Evolutionary conservation across 1,284 basidiomycete species (phyloP).

Genomic region (Xerocomus nothofagi): DNA sequence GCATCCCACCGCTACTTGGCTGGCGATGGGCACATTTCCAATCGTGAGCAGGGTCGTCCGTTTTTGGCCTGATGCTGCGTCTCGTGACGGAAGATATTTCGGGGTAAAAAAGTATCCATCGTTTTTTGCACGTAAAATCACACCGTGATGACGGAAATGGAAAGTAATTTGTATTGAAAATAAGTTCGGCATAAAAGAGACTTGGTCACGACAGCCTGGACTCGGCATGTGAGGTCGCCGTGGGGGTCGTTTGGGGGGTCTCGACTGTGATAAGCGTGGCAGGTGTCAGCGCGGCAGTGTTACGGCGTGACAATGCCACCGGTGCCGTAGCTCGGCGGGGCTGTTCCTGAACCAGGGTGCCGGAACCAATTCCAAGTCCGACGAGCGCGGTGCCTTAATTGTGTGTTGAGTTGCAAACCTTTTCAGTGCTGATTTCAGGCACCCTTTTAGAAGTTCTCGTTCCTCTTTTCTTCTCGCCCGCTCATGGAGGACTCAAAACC

Average conservation of each 20-base stretch:
- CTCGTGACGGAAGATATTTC: too few relatives aligned
- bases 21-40: neutral
- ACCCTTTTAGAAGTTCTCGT: conserved; percentile 35
- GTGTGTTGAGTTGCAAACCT: conserved; percentile 27
- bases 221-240: conserved; percentile 2
- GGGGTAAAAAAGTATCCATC: too few relatives aligned
- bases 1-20: too few relatives aligned
- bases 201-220: conserved; percentile 3
- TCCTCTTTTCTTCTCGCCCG: conserved; percentile 37
- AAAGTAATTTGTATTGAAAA: neutral
- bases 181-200: conserved; percentile 7
- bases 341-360: conserved; percentile 32
- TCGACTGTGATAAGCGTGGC: conserved; percentile 20
- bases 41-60: neutral
- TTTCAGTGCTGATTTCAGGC: conserved; percentile 38
- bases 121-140: neutral
- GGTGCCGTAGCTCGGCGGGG: conserved; percentile 38
- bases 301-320: conserved; percentile 27
- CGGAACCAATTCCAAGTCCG: conserved; percentile 30
- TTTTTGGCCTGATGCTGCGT: too few relatives aligned
- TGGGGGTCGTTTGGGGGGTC: conserved; percentile 25
- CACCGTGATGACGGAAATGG: neutral
- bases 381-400: conserved; percentile 37
- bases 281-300: conserved; percentile 18
- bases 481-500: conserved; percentile 39